Conservation (phyloP, 257 asterid genomes). For the Penstemon davidsonii region DNA sequence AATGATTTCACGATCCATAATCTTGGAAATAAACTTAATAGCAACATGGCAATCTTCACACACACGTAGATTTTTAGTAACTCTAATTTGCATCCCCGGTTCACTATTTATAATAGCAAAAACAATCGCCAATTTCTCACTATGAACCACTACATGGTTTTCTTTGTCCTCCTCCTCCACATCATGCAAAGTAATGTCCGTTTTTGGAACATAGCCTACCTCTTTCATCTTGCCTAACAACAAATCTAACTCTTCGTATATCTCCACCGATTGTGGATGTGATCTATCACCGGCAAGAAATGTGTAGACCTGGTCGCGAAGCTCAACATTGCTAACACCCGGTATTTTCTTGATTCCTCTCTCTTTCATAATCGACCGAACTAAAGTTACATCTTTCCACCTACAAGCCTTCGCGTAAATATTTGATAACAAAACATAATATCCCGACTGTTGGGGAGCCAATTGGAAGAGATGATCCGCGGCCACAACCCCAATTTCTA, state of each 20-base stretch:
- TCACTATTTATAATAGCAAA: constrained; percentile 66
- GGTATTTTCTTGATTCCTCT: constrained; percentile 76
- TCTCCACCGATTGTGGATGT: constrained; percentile 58
- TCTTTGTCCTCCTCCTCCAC: constrained; percentile 97
- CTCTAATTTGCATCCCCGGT: constrained; percentile 56
- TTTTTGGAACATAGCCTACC: constrained; percentile 77
- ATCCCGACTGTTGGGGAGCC: constrained; percentile 78
- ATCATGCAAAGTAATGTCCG: constrained; percentile 71
- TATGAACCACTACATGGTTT: constrained; percentile 73
- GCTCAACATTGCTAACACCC: constrained; percentile 82
- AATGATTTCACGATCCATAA: constrained; percentile 57
- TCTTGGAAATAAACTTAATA: constrained; percentile 67
- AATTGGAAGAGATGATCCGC: constrained; percentile 75
- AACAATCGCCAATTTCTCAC: constrained; percentile 87
- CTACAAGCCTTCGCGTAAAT: constrained; percentile 86
- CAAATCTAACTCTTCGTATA: constrained; percentile 63
- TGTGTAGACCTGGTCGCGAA: constrained; percentile 54
- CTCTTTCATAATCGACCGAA: constrained; percentile 67
- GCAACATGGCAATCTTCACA: constrained; percentile 93
- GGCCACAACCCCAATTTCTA: constrained; percentile 73
- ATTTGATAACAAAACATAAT: constrained; percentile 75
- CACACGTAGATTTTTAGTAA: constrained; percentile 80
- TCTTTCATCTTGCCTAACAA: constrained; percentile 77
- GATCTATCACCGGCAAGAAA: constrained; percentile 84
- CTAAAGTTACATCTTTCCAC: constrained; percentile 70